Conservation (phyloP, 306 rosid species). For the Medicago arabica region DNA sequence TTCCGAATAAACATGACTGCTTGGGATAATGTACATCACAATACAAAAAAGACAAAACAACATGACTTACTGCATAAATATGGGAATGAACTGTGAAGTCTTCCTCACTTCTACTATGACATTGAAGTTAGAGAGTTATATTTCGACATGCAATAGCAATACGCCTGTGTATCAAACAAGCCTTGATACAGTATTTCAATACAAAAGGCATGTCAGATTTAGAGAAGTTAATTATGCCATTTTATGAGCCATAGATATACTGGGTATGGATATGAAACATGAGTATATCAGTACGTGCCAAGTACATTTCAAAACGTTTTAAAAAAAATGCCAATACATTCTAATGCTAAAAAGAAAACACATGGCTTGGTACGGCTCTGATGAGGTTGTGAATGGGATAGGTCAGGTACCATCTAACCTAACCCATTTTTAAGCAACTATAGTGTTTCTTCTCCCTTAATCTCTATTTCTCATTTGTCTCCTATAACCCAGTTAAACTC, state of each 20-base stretch:
- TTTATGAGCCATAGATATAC: slow-evolving; percentile 4
- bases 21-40: slow-evolving; percentile 22
- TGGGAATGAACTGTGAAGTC: background rate
- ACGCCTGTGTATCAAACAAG: background rate
- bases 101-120: slow-evolving; percentile 1
- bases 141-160: background rate
- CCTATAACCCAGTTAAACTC: background rate
- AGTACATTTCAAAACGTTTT: background rate
- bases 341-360: background rate
- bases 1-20: slow-evolving; percentile 13
- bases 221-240: background rate
- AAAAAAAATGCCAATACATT: background rate
- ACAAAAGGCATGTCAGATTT: background rate
- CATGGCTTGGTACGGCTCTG: background rate
- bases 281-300: background rate
- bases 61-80: background rate
- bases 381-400: background rate
- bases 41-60: slow-evolving; percentile 18
- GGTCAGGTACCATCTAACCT: background rate
- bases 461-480: background rate
- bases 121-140: background rate
- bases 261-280: background rate
- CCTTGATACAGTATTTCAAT: background rate
- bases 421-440: background rate
- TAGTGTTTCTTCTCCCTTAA: background rate